Base-by-base conservation (phyloP, 176 grass and related monocot species). In the Ampelocalamus luodianensis region DNA sequence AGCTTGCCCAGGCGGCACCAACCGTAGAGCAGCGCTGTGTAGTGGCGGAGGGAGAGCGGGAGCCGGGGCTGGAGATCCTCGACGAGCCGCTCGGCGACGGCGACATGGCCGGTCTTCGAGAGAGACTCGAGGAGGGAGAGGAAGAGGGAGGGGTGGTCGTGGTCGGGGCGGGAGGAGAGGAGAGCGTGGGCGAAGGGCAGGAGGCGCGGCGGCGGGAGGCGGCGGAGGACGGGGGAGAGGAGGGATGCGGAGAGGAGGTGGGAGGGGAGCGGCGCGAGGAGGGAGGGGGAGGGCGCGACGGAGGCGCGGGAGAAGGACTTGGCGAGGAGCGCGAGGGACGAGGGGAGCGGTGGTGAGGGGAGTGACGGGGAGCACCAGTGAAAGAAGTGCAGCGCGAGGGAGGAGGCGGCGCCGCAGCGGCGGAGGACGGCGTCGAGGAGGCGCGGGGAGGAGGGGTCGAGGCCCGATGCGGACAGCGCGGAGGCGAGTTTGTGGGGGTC, bases 1-100 rank as follows among this genome's bases (percentile, higher is more conserved):
- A 98, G 91, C 82, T 95, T 98, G 36, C 91, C 93, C 23, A 87
- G 85, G 79, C 90, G 90, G 89, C 96, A 98, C 96, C 96, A 98
- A 12, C 96, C 96, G 56, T 95, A 95, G 9, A 98, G 89, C 40
- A 98, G 78, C 24, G 96, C 94, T 8, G 93, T 98, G 81, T 95
- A 95, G 49, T 95, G 92, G 59, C 93, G 90, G 45, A 98, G 77
- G 26, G 87, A 79, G 34, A 90, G 93, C 18, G 87, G 70, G 58
- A 93, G 44, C 23, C 80, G 60, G 59, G 89, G 77, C 50, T 87
- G 85, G 77, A 94, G 83, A 65, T 95, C 93, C 87, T 98, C 93
- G 82, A 93, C 94, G 70, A 98, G 90, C 36, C 87, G 84, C 23
- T 94, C 96, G 22, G 93, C 96, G 77, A 71, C 91, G 46, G 81